A percentile compares a stretch with the other conserved stretches of the same genome.
These are phyloP conservation scores for Carpinus fangiana DNA, from an alignment of 306 rosid species.

Conservation along the genomic window DNA sequence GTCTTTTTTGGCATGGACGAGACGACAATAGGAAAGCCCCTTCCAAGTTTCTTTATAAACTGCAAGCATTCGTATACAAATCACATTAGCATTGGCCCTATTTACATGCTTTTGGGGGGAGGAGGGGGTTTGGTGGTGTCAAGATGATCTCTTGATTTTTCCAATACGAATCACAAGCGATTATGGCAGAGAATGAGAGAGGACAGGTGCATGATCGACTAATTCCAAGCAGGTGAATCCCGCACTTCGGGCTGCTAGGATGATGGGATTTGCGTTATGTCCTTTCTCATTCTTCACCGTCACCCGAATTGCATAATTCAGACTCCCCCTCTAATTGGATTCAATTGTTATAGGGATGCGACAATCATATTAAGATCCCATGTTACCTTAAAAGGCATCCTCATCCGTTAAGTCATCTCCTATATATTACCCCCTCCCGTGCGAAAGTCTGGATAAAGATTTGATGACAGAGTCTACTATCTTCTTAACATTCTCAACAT, in stretches of 20 bases:
- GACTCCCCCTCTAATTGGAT: not conserved
- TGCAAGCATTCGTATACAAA: slow-evolving; percentile 23
- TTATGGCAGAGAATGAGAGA: no score
- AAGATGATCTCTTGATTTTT: no score
- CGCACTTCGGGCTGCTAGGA: no score
- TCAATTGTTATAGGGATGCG: not conserved
- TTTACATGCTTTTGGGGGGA: not conserved
- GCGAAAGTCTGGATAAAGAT: no score
- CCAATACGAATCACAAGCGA: no score
- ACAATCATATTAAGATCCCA: not conserved
- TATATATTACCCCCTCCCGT: slow-evolving; percentile 18
- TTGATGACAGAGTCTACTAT: no score
- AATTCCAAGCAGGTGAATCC: no score
- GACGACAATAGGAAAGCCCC: slow-evolving; percentile 48
- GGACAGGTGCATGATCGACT: no score
- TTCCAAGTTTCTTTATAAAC: slow-evolving; percentile 39
- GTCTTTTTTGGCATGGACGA: slow-evolving; percentile 57
- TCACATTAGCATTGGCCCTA: not conserved
- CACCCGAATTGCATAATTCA: not conserved
- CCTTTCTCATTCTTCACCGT: no score
- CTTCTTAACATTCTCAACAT: no score
- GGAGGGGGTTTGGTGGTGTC: not conserved
- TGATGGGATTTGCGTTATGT: no score
- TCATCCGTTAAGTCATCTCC: slow-evolving; percentile 65
- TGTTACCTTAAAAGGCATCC: slow-evolving; percentile 64